phyloP scores from a whole-genome alignment of 73 alveolate species.

The Uronychia setigera region DNA sequence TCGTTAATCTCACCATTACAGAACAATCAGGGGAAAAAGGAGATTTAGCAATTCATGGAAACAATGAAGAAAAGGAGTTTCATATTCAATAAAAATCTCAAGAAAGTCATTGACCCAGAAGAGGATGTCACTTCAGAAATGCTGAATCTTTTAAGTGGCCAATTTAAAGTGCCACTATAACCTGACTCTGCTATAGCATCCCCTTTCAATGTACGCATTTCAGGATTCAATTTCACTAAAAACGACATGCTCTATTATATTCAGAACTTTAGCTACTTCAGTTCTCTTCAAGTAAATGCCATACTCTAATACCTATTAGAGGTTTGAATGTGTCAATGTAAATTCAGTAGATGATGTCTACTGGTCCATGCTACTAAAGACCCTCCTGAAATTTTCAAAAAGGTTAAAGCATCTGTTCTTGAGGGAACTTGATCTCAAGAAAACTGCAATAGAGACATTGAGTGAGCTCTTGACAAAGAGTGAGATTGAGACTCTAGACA shows the following conservation, averaged over 20 bases:
- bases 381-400: neutral
- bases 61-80: neutral
- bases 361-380: neutral
- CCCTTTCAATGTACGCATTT: neutral
- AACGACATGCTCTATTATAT: neutral
- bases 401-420: neutral
- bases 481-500: neutral
- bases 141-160: neutral
- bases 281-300: neutral
- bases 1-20: neutral
- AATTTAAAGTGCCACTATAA: neutral
- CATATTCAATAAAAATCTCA: neutral
- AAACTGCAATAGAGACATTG: neutral
- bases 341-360: neutral
- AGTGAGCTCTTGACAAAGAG: neutral
- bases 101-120: neutral
- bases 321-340: neutral
- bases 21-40: neutral
- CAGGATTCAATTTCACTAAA: neutral
- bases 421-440: neutral
- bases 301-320: neutral
- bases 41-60: neutral
- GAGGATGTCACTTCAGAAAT: neutral
- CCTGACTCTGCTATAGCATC: neutral
- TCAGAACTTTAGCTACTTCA: neutral